A percentile compares a stretch with the other conserved stretches of the same genome.
Conservation (phyloP, 495 filamentous ascomycete genomes). For the Aspergillus diversus region DNA sequence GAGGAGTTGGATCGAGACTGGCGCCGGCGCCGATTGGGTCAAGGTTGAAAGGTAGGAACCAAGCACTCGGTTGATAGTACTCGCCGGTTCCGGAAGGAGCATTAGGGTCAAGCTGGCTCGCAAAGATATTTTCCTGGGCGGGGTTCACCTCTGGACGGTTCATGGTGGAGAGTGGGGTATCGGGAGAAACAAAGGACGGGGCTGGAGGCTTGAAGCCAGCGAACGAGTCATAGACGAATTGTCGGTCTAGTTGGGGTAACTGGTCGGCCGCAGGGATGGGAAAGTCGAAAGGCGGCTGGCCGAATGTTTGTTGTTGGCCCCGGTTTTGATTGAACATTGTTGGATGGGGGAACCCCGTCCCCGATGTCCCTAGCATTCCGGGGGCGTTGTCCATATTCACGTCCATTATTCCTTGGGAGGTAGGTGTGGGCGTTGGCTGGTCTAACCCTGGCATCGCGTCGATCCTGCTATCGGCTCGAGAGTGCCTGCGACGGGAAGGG, state of each 20-base stretch:
- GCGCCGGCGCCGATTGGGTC: constrained; percentile 55
- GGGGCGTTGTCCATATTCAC: constrained; percentile 42
- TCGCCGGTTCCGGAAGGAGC: constrained; percentile 47
- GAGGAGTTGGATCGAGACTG: constrained; percentile 24
- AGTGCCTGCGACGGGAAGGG: constrained; percentile 43
- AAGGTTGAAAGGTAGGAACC: constrained; percentile 96
- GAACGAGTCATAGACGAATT: constrained; percentile 79
- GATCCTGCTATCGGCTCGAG: constrained; percentile 40
- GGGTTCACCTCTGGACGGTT: constrained; percentile 27
- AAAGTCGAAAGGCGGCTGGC: constrained; percentile 44
- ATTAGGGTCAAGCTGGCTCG: constrained; percentile 43
- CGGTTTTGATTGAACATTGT: constrained; percentile 39
- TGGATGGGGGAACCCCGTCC: constrained; percentile 51
- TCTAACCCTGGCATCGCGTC: constrained; percentile 32
- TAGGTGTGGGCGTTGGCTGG: constrained; percentile 36
- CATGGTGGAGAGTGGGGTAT: constrained; percentile 32
- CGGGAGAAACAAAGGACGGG: constrained; percentile 34
- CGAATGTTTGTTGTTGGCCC: constrained; percentile 35
- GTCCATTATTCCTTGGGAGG: constrained; percentile 31
- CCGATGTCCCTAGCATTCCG: constrained; percentile 36
- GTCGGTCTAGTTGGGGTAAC: constrained; percentile 69
- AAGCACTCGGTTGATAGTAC: constrained; percentile 67
- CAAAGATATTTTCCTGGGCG: constrained; percentile 34
- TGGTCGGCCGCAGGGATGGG: constrained; percentile 46
- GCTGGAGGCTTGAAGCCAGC: constrained; percentile 59